These are phyloP conservation scores for Capsicum baccatum DNA, from an alignment of 257 asterid species.

Conservation along the genomic window DNA sequence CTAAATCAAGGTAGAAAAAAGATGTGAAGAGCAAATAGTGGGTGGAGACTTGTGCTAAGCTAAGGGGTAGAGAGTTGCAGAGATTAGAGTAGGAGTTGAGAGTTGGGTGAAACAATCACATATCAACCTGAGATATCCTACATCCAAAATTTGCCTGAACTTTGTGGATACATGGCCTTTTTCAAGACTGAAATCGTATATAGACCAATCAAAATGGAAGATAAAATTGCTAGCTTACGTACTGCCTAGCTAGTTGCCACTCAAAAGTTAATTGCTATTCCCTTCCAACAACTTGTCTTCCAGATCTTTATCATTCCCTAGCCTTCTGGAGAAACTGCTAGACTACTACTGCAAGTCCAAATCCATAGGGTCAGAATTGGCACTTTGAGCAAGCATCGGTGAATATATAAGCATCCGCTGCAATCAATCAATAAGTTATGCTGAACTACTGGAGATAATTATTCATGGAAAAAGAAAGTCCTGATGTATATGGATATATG, in stretches of 20 bases:
- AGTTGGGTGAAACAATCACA: constrained; percentile 25
- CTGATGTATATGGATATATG: neutral
- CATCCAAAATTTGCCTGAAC: constrained; percentile 2
- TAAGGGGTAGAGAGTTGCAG: constrained; percentile 16
- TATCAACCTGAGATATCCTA: constrained; percentile 15
- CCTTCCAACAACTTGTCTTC: neutral
- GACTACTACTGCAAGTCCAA: constrained; percentile 4
- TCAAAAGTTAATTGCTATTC: constrained; percentile 1
- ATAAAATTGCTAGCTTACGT: neutral
- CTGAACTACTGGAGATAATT: constrained; percentile 19
- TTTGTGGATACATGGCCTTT: neutral
- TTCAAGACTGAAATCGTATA: neutral
- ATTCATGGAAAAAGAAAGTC: constrained; percentile 9
- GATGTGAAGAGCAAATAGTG: constrained; percentile 15
- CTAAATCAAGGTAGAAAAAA: constrained; percentile 15
- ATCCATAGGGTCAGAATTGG: constrained; percentile 22
- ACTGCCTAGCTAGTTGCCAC: neutral
- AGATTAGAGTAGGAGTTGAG: neutral
- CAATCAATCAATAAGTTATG: constrained; percentile 16
- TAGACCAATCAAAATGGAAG: constrained; percentile 13
- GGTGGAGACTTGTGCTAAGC: constrained; percentile 22
- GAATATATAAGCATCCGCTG: neutral
- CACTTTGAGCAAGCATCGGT: neutral
- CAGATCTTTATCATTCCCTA: neutral
- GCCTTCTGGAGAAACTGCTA: constrained; percentile 23